Conservation (phyloP, 306 rosid genomes). For the Benincasa hispida region DNA sequence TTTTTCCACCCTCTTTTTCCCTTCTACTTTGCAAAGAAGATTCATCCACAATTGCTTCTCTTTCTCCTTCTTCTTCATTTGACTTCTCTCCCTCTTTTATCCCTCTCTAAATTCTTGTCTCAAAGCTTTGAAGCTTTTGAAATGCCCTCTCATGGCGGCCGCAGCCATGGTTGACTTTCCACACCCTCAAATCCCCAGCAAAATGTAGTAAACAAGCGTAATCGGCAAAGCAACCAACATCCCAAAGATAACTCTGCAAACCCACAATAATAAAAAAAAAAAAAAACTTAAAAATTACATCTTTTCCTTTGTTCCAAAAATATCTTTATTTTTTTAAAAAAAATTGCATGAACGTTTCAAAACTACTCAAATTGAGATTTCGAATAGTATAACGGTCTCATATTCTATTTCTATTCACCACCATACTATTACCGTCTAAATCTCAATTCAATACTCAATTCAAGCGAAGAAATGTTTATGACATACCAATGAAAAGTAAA, state of each 20-base stretch:
- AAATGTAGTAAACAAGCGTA: conserved; percentile 78
- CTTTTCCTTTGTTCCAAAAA: no score
- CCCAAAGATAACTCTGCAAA: conserved; percentile 89
- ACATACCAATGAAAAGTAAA: no score
- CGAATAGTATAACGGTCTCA: no score
- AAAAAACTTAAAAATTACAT: background rate
- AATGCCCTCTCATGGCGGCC: conserved; percentile 15
- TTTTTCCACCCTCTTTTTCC: background rate
- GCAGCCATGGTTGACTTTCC: conserved; percentile 17
- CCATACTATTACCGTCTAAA: no score
- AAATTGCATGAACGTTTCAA: no score
- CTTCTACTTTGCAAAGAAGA: background rate
- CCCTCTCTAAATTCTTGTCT: background rate
- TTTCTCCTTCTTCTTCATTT: background rate
- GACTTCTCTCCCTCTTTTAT: background rate
- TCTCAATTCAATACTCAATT: no score
- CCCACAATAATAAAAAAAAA: background rate
- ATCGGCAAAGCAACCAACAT: conserved; percentile 88
- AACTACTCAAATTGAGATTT: no score
- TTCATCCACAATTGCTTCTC: background rate
- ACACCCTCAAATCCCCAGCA: conserved; percentile 55
- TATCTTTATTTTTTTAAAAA: no score
- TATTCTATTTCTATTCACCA: no score
- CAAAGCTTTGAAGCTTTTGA: background rate
- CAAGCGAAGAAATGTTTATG: no score